Evolutionary conservation across 805 yeast species (phyloP), one percentile per base, ranked within the genome.

Genomic region (Cyberlindnera subsufficiens): DNA sequence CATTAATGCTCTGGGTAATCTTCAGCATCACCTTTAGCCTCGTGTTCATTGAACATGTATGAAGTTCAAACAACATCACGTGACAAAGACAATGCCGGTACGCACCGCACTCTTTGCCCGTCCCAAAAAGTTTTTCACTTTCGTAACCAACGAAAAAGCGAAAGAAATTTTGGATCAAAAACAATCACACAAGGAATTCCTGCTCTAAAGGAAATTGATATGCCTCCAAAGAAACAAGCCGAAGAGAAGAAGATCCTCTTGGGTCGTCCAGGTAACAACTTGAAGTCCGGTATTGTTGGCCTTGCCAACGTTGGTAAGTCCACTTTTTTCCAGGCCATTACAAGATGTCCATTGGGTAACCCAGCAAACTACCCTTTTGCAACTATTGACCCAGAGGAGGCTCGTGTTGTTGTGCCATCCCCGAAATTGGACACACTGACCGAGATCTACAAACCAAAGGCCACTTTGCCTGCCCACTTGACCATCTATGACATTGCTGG

Each of bases 311-410:
- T 91, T 52, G 99, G 99, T 58, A 93, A 93, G 67, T 88, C 96
- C 13, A 91, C 98, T 7, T 89, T 91, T 66, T 91, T 91, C 79
- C 98, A 93, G 68, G 96, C 96, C 43, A 85, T 93, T 60, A 91
- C 98, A 43, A 80, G 82, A 68, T 87, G 90, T 54, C 88, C 90
- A 38, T 71, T 93, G 53, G 98, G 99, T 50, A 89, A 77, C 71
- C 98, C 99, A 43, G 99, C 98, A 45, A 91, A 91, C 67, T 91
- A 90, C 65, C 99, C 99, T 20, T 91, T 88, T 64, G 99, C 99
- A 35, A 91, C 99, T 43, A 89, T 89, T 67, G 96, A 91, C 56
- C 98, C 99, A 42, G 98, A 93, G 71, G 96, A 91, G 71, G 96
- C 98, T 37, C 80, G 95, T 64, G 96, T 91, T 42, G 79, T 82